Base-by-base conservation (phyloP, 306 rosid genomes). In the Prunus salicina region DNA sequence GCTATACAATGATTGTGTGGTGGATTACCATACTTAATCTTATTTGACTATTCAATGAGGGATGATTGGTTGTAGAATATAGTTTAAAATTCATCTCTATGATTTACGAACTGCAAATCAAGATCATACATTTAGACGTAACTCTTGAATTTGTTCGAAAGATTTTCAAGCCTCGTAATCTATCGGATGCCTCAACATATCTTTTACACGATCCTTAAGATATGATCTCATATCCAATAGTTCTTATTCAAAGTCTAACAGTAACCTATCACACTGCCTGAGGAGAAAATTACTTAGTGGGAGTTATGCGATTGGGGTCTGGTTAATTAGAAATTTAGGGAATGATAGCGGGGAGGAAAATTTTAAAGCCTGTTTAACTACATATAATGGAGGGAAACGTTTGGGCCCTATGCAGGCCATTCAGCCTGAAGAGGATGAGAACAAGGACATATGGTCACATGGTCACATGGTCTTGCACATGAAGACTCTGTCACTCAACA, bases 391-490 rank as follows among this genome's bases (percentile, higher is more conserved):
- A 66, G 60, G 57, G 81, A 76, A 76, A 66, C 15, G 20, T 64
- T 76, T 69, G 88, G 91, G 82, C 32, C 88, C 87, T 76, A 0
- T 47, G 80, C 57, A 83, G 75, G 75, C 58, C 79, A 71, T 75
- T 72, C n/a, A 77, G 76, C 66, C 49, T 24, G 18, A 72, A 62
- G 51, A 78, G 49, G 87, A 91, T 85, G 25, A 80, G 75, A 85
- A 77, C 77, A 55, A 27, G 24, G 58, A 78, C 96, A 93, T 91
- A 86, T 93, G 92, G 19, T 78, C 93, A 93, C 92, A 86, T 93
- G 92, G 19, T 78, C 93, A 88, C 98, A 89, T 91, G 98, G 91
- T 69, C 61, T 75, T 27, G 90, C 97, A 91, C 97, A 86, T 91
- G 91, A 74, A 66, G 72, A 67, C 82, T 73, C 83, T 75, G 60